Conservation (phyloP, 2,329 filamentous ascomycete species). For the Fusarium chaquense region DNA sequence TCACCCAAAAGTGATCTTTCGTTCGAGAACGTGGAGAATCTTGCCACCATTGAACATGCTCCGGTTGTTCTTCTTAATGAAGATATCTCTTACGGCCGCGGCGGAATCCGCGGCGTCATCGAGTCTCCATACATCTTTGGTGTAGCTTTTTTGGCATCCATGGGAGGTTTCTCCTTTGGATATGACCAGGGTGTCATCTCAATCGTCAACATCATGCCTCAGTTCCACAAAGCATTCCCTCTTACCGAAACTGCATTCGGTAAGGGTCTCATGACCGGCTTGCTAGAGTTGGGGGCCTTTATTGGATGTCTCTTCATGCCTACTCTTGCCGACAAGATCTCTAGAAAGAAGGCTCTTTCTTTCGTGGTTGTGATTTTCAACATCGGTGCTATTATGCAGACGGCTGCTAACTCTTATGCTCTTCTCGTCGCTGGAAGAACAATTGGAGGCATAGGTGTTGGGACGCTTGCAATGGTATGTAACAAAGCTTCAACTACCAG, state of each 20-base stretch:
- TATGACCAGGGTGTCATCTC: slow-evolving; percentile 54
- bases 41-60: neutral
- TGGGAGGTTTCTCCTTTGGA: slow-evolving; percentile 17
- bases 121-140: slow-evolving; percentile 10
- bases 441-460: slow-evolving; percentile 59
- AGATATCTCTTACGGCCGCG: slow-evolving; percentile 5
- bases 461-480: slow-evolving; percentile 57
- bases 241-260: slow-evolving; percentile 54
- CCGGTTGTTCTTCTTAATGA: neutral
- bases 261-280: slow-evolving; percentile 53
- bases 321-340: slow-evolving; percentile 41
- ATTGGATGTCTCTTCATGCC: slow-evolving; percentile 52
- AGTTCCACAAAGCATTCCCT: slow-evolving; percentile 54
- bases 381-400: slow-evolving; percentile 46
- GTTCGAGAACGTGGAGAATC: slow-evolving; percentile 3
- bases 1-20: neutral
- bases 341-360: slow-evolving; percentile 45
- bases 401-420: slow-evolving; percentile 35
- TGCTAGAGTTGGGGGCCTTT: slow-evolving; percentile 65
- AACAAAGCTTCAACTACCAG: neutral
- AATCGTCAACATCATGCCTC: slow-evolving; percentile 59
- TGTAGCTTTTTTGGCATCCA: slow-evolving; percentile 4
- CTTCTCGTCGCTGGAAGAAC: slow-evolving; percentile 43
- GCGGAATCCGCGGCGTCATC: neutral
- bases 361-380: slow-evolving; percentile 44